Evolutionary conservation across 164 flowering plant genomes (phyloP).

Genomic region (Magnolia officinalis): DNA sequence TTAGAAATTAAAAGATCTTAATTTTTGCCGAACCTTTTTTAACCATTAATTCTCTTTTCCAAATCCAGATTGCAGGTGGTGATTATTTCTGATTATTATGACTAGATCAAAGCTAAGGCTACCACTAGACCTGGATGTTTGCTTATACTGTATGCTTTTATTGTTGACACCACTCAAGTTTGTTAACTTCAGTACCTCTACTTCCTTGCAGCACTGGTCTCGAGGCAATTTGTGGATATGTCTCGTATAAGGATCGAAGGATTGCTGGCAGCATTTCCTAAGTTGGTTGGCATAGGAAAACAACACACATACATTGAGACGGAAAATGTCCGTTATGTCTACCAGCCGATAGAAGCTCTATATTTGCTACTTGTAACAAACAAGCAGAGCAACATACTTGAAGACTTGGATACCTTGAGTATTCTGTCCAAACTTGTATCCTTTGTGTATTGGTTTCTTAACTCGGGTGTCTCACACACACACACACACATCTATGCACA

Average conservation of each 20-base stretch:
- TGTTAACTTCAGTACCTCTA: not conserved
- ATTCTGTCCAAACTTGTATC: constrained; percentile 92
- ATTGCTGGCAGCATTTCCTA: constrained; percentile 96
- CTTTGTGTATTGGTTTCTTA: constrained; percentile 18
- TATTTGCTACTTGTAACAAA: constrained; percentile 89
- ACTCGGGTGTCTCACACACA: too few species aligned
- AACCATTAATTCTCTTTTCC: too few species aligned
- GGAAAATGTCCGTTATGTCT: constrained; percentile 96
- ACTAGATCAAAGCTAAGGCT: too few species aligned
- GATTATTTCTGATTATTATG: too few species aligned
- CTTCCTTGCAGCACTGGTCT: constrained; percentile 68
- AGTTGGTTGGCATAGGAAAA: constrained; percentile 91
- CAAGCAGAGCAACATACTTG: constrained; percentile 97
- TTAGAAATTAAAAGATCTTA: too few species aligned
- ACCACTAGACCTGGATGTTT: too few species aligned
- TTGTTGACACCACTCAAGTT: not conserved
- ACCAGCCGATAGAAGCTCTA: constrained; percentile 87
- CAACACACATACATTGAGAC: constrained; percentile 99
- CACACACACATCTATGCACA: too few species aligned
- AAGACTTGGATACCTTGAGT: constrained; percentile 92
- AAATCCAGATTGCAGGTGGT: too few species aligned
- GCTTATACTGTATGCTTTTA: not conserved
- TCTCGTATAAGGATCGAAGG: constrained; percentile 93
- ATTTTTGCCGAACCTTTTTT: too few species aligned
- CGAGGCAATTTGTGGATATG: constrained; percentile 99